Evolutionary conservation across 106 monocot genomes (phyloP).

Genomic region (Vanilla planifolia): DNA sequence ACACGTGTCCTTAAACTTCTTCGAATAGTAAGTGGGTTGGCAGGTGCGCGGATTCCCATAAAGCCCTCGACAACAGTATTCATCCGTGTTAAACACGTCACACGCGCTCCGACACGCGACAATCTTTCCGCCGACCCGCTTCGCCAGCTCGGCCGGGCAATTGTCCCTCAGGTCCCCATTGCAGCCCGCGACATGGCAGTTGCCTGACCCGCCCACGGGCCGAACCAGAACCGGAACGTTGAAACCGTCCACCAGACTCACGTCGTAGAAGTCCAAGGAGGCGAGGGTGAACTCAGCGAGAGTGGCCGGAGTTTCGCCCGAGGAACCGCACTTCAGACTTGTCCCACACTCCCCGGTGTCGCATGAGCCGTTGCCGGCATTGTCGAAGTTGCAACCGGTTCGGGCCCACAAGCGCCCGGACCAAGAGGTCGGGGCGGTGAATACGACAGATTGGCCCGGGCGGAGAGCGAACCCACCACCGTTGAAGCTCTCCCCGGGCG

Average conservation of each 20-base stretch:
- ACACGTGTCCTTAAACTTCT: constrained; percentile 69
- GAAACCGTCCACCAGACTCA: constrained; percentile 93
- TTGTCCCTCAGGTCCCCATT: constrained; percentile 39
- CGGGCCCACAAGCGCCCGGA: constrained; percentile 88
- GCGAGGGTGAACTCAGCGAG: constrained; percentile 87
- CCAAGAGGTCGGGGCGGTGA: constrained; percentile 73
- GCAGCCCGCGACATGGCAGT: constrained; percentile 67
- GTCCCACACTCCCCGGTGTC: constrained; percentile 61
- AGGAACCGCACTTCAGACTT: constrained; percentile 46
- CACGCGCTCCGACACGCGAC: constrained; percentile 86
- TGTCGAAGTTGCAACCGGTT: constrained; percentile 76
- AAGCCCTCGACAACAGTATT: constrained; percentile 74
- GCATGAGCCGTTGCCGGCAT: constrained; percentile 55
- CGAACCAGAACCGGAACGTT: constrained; percentile 66
- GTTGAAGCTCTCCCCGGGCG: constrained; percentile 53
- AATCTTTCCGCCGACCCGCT: constrained; percentile 31
- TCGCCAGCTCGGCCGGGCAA: constrained; percentile 66
- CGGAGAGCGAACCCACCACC: constrained; percentile 63
- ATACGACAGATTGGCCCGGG: constrained; percentile 52
- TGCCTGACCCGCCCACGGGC: constrained; percentile 53
- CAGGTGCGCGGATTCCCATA: constrained; percentile 54
- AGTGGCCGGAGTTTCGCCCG: constrained; percentile 56
- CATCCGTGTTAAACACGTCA: constrained; percentile 72
- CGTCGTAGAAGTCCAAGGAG: constrained; percentile 70
- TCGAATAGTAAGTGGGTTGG: constrained; percentile 73